Evolutionary conservation across 2,329 filamentous ascomycete species (phyloP), one percentile per base, ranked within the genome.

Genomic region (Madurella mycetomatis): DNA sequence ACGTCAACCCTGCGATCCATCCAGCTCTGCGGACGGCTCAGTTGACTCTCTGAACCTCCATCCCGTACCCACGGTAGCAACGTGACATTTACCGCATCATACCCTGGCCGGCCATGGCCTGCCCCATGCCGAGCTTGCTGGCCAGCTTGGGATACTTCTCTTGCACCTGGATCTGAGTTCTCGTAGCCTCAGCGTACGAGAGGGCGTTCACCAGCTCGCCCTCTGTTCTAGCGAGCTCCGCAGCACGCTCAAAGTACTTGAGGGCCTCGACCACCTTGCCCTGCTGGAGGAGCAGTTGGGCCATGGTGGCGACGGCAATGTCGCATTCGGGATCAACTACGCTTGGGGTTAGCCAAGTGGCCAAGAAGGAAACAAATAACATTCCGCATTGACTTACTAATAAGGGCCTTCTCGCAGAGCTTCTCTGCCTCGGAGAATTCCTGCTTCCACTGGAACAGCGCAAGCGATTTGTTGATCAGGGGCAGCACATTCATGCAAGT

Each of bases 271-370:
- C 88, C 55, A 99, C 92, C 77, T 96, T 96, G 72, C 94, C 94
- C 78, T 97, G 94, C 73, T 99, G 94, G 37, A 99, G 83, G 49
- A 99, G 85, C 41, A 99, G 84, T 74, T 99, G 94, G 11, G 94
- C 94, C 90, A 99, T 96, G 51, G 94, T 99, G 50, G 94, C 94
- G 41, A 99, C 94, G 41, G 94, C 94, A 67, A 99, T 99, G 67
- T 99, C 94, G 70, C 94, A 99, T 72, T 99, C 94, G 25, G 94
- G 94, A 67, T 99, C 94, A 70, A 99, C 92, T 96, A 78, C 2
- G 32, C 41, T 25, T n/a, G 31, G 16, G n/a, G 46, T 63, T 49
- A 63, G 57, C n/a, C 17, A 31, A 11, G 5, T 30, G 11, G 12
- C 8, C 12, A 5, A 34, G 0, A 12, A 9, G 18, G 17, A 2